Evolutionary conservation across 805 yeast species (phyloP).

Genomic region (Metschnikowia gruessii): DNA sequence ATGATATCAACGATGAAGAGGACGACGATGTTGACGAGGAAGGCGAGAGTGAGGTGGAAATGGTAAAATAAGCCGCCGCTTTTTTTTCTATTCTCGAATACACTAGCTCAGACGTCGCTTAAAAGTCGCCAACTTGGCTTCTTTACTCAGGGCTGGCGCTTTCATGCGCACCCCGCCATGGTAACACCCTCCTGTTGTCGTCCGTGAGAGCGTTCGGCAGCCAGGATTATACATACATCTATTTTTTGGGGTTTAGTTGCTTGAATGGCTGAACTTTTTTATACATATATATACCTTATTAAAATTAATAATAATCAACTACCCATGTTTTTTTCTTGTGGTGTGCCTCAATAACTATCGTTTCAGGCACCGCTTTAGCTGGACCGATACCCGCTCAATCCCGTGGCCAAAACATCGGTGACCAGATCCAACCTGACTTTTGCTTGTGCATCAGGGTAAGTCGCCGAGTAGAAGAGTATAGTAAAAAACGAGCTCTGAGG

Average conservation of each 20-base stretch:
- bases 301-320: too few relatives aligned
- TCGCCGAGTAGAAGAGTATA: constrained; percentile 29
- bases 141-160: neutral
- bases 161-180: neutral
- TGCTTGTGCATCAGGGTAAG: constrained; percentile 32
- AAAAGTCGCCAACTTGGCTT: neutral
- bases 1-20: constrained; percentile 46
- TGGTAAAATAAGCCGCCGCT: constrained; percentile 12
- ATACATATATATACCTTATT: neutral
- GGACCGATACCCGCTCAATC: constrained; percentile 33
- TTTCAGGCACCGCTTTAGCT: neutral
- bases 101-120: neutral
- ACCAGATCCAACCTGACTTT: constrained; percentile 36
- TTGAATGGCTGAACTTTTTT: neutral
- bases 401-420: constrained; percentile 28
- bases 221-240: neutral
- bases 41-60: constrained; percentile 21
- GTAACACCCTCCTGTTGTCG: neutral
- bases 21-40: constrained; percentile 60
- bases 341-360: neutral
- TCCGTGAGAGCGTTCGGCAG: neutral
- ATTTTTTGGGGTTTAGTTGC: neutral
- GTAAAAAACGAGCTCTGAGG: constrained; percentile 5
- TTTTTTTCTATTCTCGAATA: neutral
- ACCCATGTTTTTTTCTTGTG: too few relatives aligned